Evolutionary conservation across 305 asterid genomes (phyloP).

Genomic region (Ilex paraguariensis): DNA sequence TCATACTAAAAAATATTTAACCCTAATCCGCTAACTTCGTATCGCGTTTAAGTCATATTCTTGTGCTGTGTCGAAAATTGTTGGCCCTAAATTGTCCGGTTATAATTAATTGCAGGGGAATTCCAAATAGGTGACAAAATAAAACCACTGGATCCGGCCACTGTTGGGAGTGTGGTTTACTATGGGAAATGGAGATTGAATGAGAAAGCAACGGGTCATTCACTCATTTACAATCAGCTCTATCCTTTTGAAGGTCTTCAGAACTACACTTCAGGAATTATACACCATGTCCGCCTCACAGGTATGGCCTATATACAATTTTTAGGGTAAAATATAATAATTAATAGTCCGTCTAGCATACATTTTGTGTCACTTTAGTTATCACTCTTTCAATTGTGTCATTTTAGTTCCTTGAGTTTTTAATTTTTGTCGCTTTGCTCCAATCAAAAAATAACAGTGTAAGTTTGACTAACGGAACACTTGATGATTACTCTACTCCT

Average conservation of each 20-base stretch:
- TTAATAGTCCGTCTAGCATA: too few species aligned
- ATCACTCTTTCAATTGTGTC: too few species aligned
- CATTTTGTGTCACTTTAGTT: too few species aligned
- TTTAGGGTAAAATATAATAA: too few species aligned
- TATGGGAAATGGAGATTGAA: conserved; percentile 55
- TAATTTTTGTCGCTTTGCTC: too few species aligned
- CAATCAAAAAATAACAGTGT: too few species aligned
- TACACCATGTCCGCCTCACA: conserved; percentile 82
- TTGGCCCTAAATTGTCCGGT: too few species aligned
- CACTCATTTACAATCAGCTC: conserved; percentile 68
- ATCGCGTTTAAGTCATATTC: too few species aligned
- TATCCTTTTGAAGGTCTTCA: conserved; percentile 76
- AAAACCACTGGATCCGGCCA: conserved; percentile 55
- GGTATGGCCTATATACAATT: conserved; percentile 29
- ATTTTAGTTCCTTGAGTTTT: too few species aligned
- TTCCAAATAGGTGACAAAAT: conserved; percentile 64
- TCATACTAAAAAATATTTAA: too few species aligned
- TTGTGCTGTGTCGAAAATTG: background rate
- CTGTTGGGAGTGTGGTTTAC: conserved; percentile 56
- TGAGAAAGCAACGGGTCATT: conserved; percentile 53
- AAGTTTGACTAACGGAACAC: too few species aligned
- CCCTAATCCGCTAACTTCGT: background rate
- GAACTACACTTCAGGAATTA: conserved; percentile 89
- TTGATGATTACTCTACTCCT: too few species aligned
- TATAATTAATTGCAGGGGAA: conserved; percentile 65